Conservation (phyloP, 352 stramenopile genomes). For the Pythium inflatum region DNA sequence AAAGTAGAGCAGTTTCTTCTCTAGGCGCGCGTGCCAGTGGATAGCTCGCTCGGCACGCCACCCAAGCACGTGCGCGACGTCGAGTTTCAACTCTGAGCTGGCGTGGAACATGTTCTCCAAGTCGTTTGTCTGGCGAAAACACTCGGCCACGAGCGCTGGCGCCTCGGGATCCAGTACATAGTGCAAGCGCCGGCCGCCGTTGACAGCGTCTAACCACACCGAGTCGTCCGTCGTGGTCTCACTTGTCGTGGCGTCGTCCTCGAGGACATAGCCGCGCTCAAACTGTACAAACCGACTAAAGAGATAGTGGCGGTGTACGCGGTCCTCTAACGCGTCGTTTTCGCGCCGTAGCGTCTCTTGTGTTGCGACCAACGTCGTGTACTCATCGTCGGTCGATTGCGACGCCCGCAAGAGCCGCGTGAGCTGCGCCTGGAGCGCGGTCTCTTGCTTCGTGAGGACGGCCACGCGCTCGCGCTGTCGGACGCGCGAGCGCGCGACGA, state of each 20-base stretch:
- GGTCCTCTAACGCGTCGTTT: conserved; percentile 8
- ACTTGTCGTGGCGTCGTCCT: background rate
- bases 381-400: background rate
- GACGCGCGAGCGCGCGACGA: conserved; percentile 5
- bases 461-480: conserved; percentile 7
- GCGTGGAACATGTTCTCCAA: background rate
- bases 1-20: conserved; percentile 18
- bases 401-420: background rate
- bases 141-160: conserved; percentile 14
- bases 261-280: conserved; percentile 1
- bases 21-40: conserved; percentile 1
- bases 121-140: conserved; percentile 7
- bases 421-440: background rate
- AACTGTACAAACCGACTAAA: conserved; percentile 15
- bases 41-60: conserved; percentile 10
- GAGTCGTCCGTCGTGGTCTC: background rate
- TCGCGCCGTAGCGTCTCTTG: conserved; percentile 1
- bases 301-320: conserved; percentile 11
- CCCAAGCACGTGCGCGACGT: conserved; percentile 8
- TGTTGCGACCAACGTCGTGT: conserved; percentile 1
- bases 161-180: too few species aligned
- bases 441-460: background rate
- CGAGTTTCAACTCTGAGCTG: background rate
- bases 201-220: background rate
- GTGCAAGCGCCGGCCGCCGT: too few species aligned